Evolutionary conservation across 495 filamentous ascomycete genomes (phyloP).

Genomic region (Amniculicola lignicola): DNA sequence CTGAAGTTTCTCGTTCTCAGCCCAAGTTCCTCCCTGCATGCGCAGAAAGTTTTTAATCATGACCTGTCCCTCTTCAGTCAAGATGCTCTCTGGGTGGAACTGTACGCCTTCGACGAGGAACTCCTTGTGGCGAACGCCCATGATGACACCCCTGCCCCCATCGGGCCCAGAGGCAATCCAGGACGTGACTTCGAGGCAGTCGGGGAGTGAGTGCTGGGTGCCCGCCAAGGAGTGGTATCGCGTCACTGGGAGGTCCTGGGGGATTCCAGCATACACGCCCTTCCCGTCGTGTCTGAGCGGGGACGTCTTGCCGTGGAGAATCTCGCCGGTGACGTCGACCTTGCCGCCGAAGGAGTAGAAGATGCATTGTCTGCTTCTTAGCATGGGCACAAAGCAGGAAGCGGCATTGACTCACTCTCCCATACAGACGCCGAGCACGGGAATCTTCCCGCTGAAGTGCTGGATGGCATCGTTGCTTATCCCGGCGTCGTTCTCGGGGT

Average conservation of each 20-base stretch:
- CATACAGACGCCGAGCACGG: slow-evolving; percentile 97
- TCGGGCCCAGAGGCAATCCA: slow-evolving; percentile 60
- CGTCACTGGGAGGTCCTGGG: slow-evolving; percentile 79
- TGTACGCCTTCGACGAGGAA: slow-evolving; percentile 89
- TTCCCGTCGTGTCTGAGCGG: slow-evolving; percentile 81
- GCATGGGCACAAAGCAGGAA: background rate
- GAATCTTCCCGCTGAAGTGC: slow-evolving; percentile 93
- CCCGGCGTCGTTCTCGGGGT: slow-evolving; percentile 84
- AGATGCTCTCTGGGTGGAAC: slow-evolving; percentile 95
- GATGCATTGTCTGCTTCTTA: slow-evolving; percentile 74
- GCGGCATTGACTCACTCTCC: slow-evolving; percentile 63
- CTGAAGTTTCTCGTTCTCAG: slow-evolving; percentile 58
- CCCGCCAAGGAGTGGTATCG: slow-evolving; percentile 96
- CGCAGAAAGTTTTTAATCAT: slow-evolving; percentile 92
- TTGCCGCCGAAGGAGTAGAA: slow-evolving; percentile 86
- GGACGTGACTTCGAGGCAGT: slow-evolving; percentile 86
- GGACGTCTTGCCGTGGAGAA: slow-evolving; percentile 95
- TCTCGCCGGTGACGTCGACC: slow-evolving; percentile 91
- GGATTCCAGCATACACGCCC: slow-evolving; percentile 77
- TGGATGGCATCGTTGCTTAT: slow-evolving; percentile 86
- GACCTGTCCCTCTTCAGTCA: slow-evolving; percentile 78
- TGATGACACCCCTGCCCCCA: slow-evolving; percentile 77
- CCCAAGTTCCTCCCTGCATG: slow-evolving; percentile 87
- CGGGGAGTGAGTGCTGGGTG: slow-evolving; percentile 82
- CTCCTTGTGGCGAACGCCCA: slow-evolving; percentile 93